These are phyloP conservation scores for Stephania yunnanensis DNA, from an alignment of 164 flowering plant species.

Conservation along the genomic window DNA sequence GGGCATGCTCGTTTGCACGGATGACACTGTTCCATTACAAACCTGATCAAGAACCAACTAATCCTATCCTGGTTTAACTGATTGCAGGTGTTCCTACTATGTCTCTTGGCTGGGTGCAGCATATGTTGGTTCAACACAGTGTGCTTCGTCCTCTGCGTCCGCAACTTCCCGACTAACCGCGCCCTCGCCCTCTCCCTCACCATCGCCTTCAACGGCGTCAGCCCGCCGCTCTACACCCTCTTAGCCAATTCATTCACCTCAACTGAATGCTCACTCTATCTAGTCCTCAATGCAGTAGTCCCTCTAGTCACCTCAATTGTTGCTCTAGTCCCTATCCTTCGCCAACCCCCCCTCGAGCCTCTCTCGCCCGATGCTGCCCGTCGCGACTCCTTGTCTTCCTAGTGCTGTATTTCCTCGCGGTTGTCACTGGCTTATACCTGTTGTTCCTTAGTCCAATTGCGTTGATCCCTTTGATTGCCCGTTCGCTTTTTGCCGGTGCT, in stretches of 20 bases:
- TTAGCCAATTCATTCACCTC: slow-evolving; percentile 54
- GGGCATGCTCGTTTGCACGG: not conserved
- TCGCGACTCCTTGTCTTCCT: slow-evolving; percentile 66
- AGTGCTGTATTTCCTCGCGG: slow-evolving; percentile 54
- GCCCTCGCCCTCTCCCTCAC: slow-evolving; percentile 76
- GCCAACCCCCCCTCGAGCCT: slow-evolving; percentile 52
- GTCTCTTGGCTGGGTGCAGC: slow-evolving; percentile 82
- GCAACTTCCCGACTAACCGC: slow-evolving; percentile 56
- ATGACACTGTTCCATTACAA: not conserved
- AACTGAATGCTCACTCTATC: slow-evolving; percentile 41
- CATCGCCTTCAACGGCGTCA: slow-evolving; percentile 82
- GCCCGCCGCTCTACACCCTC: slow-evolving; percentile 79
- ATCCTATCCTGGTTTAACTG: not conserved
- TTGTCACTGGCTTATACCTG: slow-evolving; percentile 70
- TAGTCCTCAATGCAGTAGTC: slow-evolving; percentile 60
- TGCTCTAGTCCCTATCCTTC: slow-evolving; percentile 59
- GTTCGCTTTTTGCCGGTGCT: slow-evolving; percentile 58
- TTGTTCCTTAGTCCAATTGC: slow-evolving; percentile 53
- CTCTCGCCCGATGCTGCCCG: slow-evolving; percentile 38
- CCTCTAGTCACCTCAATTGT: slow-evolving; percentile 53
- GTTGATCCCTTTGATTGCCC: slow-evolving; percentile 21
- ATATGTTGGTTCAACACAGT: slow-evolving; percentile 98
- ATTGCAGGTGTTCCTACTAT: slow-evolving; percentile 63
- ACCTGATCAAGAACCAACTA: not conserved
- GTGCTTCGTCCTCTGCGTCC: slow-evolving; percentile 75